Percentiles rank a stretch among this genome's conserved stretches.
Conservation (phyloP, 371 early-diverging fungal genomes). For the Neoconidiobolus thromboides region DNA sequence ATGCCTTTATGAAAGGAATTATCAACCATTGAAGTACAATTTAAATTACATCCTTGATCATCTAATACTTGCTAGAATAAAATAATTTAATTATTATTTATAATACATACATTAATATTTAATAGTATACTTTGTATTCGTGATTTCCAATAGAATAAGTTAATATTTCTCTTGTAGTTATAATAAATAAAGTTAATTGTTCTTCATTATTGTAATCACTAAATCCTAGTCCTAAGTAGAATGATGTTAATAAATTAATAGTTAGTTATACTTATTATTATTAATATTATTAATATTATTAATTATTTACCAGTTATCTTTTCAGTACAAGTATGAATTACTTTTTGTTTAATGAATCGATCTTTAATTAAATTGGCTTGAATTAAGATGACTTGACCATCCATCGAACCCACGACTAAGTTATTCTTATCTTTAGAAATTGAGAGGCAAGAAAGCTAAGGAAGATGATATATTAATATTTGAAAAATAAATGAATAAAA, state of each 20-base stretch:
- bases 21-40: slow-evolving; percentile 54
- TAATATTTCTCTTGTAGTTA: background rate
- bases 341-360: slow-evolving; percentile 50
- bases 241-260: too few relatives aligned
- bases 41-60: slow-evolving; percentile 62
- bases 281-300: background rate
- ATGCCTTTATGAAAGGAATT: slow-evolving; percentile 36
- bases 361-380: slow-evolving; percentile 67
- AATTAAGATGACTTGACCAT: slow-evolving; percentile 68
- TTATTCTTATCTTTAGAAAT: too few relatives aligned
- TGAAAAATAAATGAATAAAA: too few relatives aligned
- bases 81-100: background rate
- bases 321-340: slow-evolving; percentile 64
- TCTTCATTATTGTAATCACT: slow-evolving; percentile 19
- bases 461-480: too few relatives aligned
- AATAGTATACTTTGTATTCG: background rate
- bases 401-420: slow-evolving; percentile 66
- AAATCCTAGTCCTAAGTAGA: slow-evolving; percentile 39
- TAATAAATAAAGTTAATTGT: background rate
- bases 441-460: too few relatives aligned
- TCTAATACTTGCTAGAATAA: slow-evolving; percentile 41
- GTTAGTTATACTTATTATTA: too few relatives aligned
- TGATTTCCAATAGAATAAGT: background rate
- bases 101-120: background rate
- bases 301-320: slow-evolving; percentile 45